These are phyloP conservation scores for Aspergillus quadrilineatus DNA, from an alignment of 2,329 filamentous ascomycete species.

Conservation along the genomic window DNA sequence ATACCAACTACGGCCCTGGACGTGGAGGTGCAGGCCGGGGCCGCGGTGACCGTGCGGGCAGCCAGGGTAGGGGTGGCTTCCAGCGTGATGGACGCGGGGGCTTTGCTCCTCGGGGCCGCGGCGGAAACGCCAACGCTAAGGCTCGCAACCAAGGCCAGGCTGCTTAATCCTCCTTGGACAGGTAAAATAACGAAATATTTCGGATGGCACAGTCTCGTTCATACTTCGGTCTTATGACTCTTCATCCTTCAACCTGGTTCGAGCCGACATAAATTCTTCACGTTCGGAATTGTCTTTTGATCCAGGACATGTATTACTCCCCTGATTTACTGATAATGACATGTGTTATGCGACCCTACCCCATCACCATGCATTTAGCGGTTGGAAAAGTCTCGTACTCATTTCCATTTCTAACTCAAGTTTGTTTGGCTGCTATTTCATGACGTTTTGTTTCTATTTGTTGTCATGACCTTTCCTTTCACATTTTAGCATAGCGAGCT, in stretches of 20 bases:
- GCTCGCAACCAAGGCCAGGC: constrained; percentile 48
- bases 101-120: constrained; percentile 63
- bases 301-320: constrained; percentile 41
- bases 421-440: constrained; percentile 21
- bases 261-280: constrained; percentile 13
- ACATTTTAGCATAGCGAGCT: constrained; percentile 40
- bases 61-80: constrained; percentile 67
- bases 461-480: constrained; percentile 24
- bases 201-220: constrained; percentile 9
- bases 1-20: constrained; percentile 59
- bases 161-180: constrained; percentile 30
- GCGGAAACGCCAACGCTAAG: constrained; percentile 54
- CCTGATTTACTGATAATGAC: constrained; percentile 37
- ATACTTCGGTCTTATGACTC: constrained; percentile 18
- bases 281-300: constrained; percentile 18
- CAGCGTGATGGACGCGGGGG: constrained; percentile 67
- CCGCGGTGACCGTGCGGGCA: constrained; percentile 65
- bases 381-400: constrained; percentile 42
- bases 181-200: constrained; percentile 11
- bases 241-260: constrained; percentile 25
- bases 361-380: constrained; percentile 44
- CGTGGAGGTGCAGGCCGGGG: constrained; percentile 66
- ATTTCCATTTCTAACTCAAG: constrained; percentile 27
- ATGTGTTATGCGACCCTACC: constrained; percentile 41
- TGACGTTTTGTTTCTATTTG: constrained; percentile 26